These are phyloP conservation scores for Catharanthus roseus DNA, from an alignment of 257 asterid genomes.

Conservation along the genomic window DNA sequence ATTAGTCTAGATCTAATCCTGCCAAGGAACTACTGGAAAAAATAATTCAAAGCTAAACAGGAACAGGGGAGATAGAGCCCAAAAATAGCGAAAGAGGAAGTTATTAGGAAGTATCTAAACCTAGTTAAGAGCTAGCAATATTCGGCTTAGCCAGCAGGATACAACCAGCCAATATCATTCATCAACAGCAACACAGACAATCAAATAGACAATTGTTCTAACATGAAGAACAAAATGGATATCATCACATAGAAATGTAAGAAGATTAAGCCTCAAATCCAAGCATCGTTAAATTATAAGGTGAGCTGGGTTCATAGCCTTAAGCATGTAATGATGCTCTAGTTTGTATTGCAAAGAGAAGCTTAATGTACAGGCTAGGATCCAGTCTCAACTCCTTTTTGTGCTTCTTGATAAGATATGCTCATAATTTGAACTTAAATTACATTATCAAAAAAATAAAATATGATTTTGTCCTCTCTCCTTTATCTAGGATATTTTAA, in stretches of 20 bases:
- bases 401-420: too few relatives aligned
- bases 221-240: not conserved
- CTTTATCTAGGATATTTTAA: too few relatives aligned
- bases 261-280: not conserved
- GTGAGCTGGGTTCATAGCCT: too few relatives aligned
- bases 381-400: too few relatives aligned
- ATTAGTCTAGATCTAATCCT: constrained; percentile 10
- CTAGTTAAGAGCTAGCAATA: not conserved
- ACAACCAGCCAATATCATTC: not conserved
- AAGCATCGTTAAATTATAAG: too few relatives aligned
- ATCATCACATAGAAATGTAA: not conserved
- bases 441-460: too few relatives aligned
- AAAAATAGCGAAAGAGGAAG: not conserved
- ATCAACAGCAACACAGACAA: too few relatives aligned
- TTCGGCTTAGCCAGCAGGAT: not conserved
- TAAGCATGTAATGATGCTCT: too few relatives aligned
- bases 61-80: not conserved
- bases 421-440: too few relatives aligned
- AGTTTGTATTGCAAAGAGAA: too few relatives aligned
- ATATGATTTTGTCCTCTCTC: too few relatives aligned
- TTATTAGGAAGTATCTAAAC: not conserved
- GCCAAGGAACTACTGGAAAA: not conserved
- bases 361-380: too few relatives aligned
- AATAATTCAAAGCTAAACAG: not conserved
- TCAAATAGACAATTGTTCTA: not conserved